Evolutionary conservation across 441 rosid species (phyloP), one percentile per base, ranked within the genome.

Genomic region (Hura crepitans): DNA sequence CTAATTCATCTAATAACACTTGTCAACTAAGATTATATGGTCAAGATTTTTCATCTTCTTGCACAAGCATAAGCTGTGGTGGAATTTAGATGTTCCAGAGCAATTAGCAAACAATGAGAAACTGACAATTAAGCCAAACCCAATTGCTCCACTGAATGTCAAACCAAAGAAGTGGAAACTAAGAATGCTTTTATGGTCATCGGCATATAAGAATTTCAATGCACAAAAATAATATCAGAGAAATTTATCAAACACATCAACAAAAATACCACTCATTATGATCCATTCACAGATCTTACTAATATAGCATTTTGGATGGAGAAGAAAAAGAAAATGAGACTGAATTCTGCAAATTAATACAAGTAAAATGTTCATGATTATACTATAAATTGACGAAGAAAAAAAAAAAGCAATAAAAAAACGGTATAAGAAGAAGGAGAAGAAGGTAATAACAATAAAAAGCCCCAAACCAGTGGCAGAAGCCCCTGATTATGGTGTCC

Each of bases 321-420:
- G 11, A 33, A 9, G 49, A n/a, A 56, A 43, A 69, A 25, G 37
- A 65, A 75, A 75, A n/a, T 69, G 43, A 71, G 42, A 45, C 60
- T 60, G 75, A 81, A 76, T 78, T 75, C 74, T 45, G 78, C 54
- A 81, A 76, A 78, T 74, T 71, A 74, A 79, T 82, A 84, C 86
- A 84, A 73, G 82, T 78, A 77, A 82, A 81, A 76, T 83, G 84
- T 82, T 79, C 80, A 62, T 67, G 75, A 81, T 78, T 81, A 78
- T 80, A 80, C 83, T 80, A 81, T 77, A 75, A 80, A 79, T n/a
- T n/a, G 59, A 27, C 62, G 39, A 57, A 30, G n/a, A 65, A n/a
- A 62, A 78, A 23, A 14, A 42, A 42, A 42, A 42, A 42, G 13
- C 13, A 22, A 59, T 74, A 35, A 22, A 46, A 73, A 49, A 58